Evolutionary conservation across 495 filamentous ascomycete species (phyloP), one percentile per base, ranked within the genome.

Genomic region (Durotheca rogersii): DNA sequence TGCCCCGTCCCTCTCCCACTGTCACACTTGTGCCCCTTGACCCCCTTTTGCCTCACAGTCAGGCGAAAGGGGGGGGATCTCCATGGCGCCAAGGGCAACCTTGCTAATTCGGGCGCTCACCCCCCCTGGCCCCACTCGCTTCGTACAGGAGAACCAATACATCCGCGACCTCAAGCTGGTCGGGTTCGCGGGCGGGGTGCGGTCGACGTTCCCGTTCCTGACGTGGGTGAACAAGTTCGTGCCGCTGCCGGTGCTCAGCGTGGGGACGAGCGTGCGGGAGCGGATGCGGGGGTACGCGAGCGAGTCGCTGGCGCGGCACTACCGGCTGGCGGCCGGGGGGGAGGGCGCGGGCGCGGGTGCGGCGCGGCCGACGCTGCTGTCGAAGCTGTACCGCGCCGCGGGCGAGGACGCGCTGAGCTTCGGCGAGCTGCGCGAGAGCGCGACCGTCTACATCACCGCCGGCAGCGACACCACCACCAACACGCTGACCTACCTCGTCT

Each of bases 401-500:
- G 58, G 63, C 2, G 41, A 49, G 17, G 32, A 52, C 2, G 64
- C 62, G 3, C 55, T 56, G 15, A 19, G 52, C 7, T 66, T 67
- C 31, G 38, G 20, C 39, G 53, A 67, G 35, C 41, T 62, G 41
- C 50, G 61, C 20, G 42, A 53, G 17, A 50, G 60, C 17, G 65
- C 67, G 9, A 54, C 53, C 48, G 5, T 47, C 18, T 62, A 62
- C 27, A 76, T 80, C 42, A 16, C 72, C 4, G 79, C 76, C 0
- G 78, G 78, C 2, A 72, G 67, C 19, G 77, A 79, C 29, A 79
- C 78, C 0, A 80, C 76, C 3, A 68, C 74, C 3, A 67, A 69
- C 30, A 72, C 75, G 0, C 34, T 77, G 33, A 75, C 68, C 2
- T 72, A 72, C 37, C 52, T 75, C 1, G 53, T 71, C 0, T 77